A percentile compares a stretch with the other conserved stretches of the same genome.
These are phyloP conservation scores for Protomyces gravidus DNA, from an alignment of 1,139 yeast species.

Conservation along the genomic window DNA sequence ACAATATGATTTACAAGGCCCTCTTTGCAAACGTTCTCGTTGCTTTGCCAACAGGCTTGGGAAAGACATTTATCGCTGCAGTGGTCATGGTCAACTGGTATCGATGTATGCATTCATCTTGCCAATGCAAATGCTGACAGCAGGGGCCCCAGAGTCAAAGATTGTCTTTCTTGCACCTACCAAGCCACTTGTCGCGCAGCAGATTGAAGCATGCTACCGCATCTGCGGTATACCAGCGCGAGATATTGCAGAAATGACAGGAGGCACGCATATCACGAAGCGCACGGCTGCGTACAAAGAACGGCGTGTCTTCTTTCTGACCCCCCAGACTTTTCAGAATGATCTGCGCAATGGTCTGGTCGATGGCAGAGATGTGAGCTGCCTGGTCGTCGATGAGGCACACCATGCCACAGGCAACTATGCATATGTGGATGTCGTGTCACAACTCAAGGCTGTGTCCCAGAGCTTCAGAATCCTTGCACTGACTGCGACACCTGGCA, in stretches of 20 bases:
- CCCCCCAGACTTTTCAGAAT: conserved; percentile 94
- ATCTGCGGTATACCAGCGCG: conserved; percentile 75
- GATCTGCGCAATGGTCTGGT: conserved; percentile 72
- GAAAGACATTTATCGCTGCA: conserved; percentile 93
- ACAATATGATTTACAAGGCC: conserved; percentile 67
- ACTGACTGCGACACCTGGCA: conserved; percentile 82
- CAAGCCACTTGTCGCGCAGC: conserved; percentile 94
- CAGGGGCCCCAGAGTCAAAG: conserved; percentile 66
- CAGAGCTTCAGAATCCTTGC: conserved; percentile 71
- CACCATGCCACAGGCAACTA: conserved; percentile 89
- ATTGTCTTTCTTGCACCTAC: conserved; percentile 96
- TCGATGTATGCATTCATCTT: conserved; percentile 44
- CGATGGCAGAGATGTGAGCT: conserved; percentile 67
- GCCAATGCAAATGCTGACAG: neutral
- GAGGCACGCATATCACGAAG: conserved; percentile 50
- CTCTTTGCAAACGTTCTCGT: conserved; percentile 71
- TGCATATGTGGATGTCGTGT: conserved; percentile 78
- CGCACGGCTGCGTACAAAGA: conserved; percentile 67
- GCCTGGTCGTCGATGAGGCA: conserved; percentile 90
- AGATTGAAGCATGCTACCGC: conserved; percentile 85
- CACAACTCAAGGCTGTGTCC: conserved; percentile 59
- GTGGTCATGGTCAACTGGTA: conserved; percentile 86
- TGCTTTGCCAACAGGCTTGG: conserved; percentile 95
- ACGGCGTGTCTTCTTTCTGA: conserved; percentile 81
- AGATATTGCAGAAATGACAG: conserved; percentile 77